phyloP scores from a whole-genome alignment of 148 eudicot species.

The Amaranthus hypochondriacus region DNA sequence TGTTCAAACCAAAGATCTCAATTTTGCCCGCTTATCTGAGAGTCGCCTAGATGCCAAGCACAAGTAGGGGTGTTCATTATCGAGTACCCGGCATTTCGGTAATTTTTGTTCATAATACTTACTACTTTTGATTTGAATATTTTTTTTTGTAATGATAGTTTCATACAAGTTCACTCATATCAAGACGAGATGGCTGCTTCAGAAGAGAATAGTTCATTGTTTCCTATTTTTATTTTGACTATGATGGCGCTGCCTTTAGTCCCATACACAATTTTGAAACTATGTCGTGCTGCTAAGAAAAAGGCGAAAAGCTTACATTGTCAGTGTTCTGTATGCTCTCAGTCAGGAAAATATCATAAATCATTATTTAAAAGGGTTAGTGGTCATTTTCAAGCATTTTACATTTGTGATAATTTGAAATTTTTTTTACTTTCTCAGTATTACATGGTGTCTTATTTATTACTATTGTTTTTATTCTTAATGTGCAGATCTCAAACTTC shows the following conservation, averaged over 20 bases:
- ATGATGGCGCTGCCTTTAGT: slow-evolving; percentile 85
- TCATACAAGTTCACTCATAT: slow-evolving; percentile 21
- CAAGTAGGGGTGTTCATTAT: no score
- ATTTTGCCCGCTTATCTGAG: no score
- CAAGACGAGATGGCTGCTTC: slow-evolving; percentile 64
- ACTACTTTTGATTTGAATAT: background rate
- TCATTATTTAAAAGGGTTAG: slow-evolving; percentile 63
- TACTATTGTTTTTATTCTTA: background rate
- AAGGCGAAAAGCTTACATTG: slow-evolving; percentile 68
- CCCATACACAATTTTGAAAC: slow-evolving; percentile 77
- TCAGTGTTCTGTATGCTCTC: slow-evolving; percentile 68
- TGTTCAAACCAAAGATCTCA: no score
- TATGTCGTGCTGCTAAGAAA: slow-evolving; percentile 70
- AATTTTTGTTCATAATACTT: background rate
- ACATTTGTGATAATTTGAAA: background rate
- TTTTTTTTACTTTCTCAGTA: background rate
- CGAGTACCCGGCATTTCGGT: no score
- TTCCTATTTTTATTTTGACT: slow-evolving; percentile 85
- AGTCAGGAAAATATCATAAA: slow-evolving; percentile 84
- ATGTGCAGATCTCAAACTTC: slow-evolving; percentile 64
- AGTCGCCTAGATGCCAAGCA: no score
- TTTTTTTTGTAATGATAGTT: slow-evolving; percentile 22
- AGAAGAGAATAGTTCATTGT: slow-evolving; percentile 79
- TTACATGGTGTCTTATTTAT: background rate
- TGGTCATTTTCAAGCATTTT: slow-evolving; percentile 5